phyloP scores from a whole-genome alignment of 176 grass and related monocot species.

The Avena insularis region DNA sequence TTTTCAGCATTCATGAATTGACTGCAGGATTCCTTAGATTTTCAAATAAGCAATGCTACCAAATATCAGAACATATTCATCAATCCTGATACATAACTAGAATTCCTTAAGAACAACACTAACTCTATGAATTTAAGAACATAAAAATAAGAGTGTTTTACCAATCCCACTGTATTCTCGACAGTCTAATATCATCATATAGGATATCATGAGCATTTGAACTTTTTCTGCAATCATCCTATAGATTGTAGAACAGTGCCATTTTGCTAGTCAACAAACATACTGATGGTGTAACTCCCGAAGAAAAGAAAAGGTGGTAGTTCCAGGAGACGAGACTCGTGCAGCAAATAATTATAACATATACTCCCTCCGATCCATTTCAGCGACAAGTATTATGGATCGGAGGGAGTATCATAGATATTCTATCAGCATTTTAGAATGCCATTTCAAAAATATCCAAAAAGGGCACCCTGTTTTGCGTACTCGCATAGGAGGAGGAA shows the following conservation, averaged over 20 bases:
- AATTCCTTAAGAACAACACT: neutral
- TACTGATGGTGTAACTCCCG: neutral
- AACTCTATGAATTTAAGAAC: neutral
- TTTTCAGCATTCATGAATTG: conserved; percentile 25
- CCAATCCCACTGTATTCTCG: neutral
- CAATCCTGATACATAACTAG: conserved; percentile 18
- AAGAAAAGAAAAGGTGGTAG: neutral
- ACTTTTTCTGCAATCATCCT: neutral
- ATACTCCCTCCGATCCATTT: neutral
- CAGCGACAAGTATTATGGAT: no score
- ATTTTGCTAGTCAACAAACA: conserved; percentile 8
- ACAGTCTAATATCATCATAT: conserved; percentile 2
- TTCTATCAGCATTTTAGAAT: conserved; percentile 6
- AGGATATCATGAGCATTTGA: conserved; percentile 8
- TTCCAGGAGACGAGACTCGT: neutral
- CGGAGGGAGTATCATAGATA: neutral
- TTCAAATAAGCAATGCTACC: conserved; percentile 17
- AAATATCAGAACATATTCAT: conserved; percentile 11
- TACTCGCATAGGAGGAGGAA: neutral
- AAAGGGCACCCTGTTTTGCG: neutral
- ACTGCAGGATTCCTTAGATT: neutral
- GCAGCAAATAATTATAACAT: neutral
- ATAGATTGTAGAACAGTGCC: neutral
- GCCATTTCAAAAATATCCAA: neutral
- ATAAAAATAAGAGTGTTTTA: neutral